Percentiles rank a stretch among this genome's conserved stretches.
phyloP scores from a whole-genome alignment of 169 alveolate species.

The Toxoplasma gondii region DNA sequence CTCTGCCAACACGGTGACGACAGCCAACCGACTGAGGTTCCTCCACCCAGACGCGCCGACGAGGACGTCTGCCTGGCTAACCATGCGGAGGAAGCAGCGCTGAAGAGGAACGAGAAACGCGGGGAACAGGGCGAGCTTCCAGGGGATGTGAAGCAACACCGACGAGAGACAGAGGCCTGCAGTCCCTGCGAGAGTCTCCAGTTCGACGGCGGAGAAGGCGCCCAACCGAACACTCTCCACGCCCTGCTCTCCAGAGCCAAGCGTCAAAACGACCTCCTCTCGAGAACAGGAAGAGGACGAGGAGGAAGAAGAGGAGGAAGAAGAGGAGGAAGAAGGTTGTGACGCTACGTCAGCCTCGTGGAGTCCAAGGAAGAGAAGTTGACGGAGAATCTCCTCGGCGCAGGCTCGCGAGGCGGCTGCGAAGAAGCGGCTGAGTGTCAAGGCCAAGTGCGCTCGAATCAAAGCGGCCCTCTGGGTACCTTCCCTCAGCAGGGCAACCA shows the following conservation, averaged over 20 bases:
- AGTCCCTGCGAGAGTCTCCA: neutral
- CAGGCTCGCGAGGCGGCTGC: neutral
- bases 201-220: neutral
- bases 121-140: neutral
- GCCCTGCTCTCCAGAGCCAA: neutral
- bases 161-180: neutral
- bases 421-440: neutral
- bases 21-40: neutral
- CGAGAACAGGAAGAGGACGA: neutral
- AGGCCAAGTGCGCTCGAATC: neutral
- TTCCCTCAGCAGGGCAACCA: neutral
- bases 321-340: neutral
- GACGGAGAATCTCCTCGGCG: neutral
- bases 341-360: neutral
- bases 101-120: neutral
- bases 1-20: neutral
- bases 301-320: neutral
- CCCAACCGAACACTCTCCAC: neutral
- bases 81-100: slow-evolving; percentile 15
- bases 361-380: neutral
- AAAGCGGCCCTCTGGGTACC: neutral
- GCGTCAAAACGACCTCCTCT: too few relatives aligned
- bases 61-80: neutral
- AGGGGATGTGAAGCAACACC: neutral
- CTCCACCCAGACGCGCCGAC: slow-evolving; percentile 23